Evolutionary conservation across 148 eudicot genomes (phyloP), one percentile per base, ranked within the genome.

Genomic region (Gaultheria prostrata): DNA sequence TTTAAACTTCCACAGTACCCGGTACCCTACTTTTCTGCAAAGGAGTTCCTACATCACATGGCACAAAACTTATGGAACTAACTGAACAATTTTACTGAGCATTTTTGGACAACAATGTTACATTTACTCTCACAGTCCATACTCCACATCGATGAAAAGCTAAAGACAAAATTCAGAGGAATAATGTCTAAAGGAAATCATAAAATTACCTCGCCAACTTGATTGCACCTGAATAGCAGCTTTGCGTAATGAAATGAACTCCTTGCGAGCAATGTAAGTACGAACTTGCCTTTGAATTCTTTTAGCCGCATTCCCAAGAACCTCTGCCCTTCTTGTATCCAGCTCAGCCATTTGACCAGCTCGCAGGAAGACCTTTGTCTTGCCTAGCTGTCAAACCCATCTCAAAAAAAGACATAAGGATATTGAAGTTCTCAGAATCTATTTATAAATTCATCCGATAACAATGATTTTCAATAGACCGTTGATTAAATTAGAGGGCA

Each of bases 261-360:
- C 98, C 87, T 90, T 93, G 77, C 98, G 93, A 85, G 96, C 94
- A 87, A 97, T 91, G 85, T 92, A 94, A 81, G 99, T 94, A 78
- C 96, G 94, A 59, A 88, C 94, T 83, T 91, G 89, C 85, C 99
- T 92, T 89, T 97, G 99, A 86, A 97, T 93, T 51, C 84, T 91
- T 87, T 89, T 93, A 33, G 99, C 99, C 17, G 98, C 99, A 84
- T 87, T 91, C 48, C 95, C 98, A 85, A 97, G 93, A 83, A 93
- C 95, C 90, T 95, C 99, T 80, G 95, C 88, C 86, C 99, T 93
- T 85, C 94, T 93, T 18, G 99, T 90, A 84, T 97, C 99, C 80
- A 97, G 87, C 86, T 97, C 99, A 74, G 99, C 99, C 99, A 97
- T 97, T 89, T 97, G 99, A 54, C 99, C 99, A 90, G 99, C 99